Evolutionary conservation across 768 basidiomycete genomes (phyloP), one percentile per base, ranked within the genome.

Genomic region (Suillus subaureus): DNA sequence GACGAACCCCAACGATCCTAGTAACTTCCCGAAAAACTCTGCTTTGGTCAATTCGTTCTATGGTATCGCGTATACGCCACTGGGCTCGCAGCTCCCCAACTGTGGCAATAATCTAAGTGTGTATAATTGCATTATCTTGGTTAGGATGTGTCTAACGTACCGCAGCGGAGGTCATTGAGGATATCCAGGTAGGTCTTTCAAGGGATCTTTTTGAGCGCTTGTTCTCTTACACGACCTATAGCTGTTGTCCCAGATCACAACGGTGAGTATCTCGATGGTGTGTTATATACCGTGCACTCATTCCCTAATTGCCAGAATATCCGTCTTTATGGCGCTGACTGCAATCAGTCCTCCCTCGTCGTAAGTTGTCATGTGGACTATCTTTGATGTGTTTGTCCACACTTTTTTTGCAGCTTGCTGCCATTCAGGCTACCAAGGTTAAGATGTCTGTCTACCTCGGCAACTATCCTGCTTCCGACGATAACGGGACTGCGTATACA

Each of bases 381-480:
- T 52, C 33, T 8, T 62, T 15, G 42, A 23, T 16, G 51, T 33
- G 15, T 12, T 51, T 28, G 11, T 60, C 28, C 21, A 42, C 43
- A 28, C 51, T 55, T 28, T 26, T n/a, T 54, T 23, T 33, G 28
- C 66, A 90, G 81, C 85, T 99, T 37, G 92, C 96, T 69, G 97
- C 96, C 21, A 95, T 99, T 70, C 84, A 89, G 71, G 88, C 87
- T 66, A 97, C 96, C 42, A 93, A 96, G 78, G 92, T 94, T 45
- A 82, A 97, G 76, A 85, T 97, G 87, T 82, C 77, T 5, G 92
- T 96, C 6, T 95, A 81, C 75, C 81, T 93, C 26, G 92, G 87
- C 33, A 93, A 89, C 72, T 94, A 91, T 73, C 82, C 83, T 26
- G 70, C 84, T 13, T 73, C 86, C 42, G 85, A 83, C 5, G 92